These are phyloP conservation scores for Mucuna pruriens DNA, from an alignment of 306 rosid genomes.

Conservation along the genomic window DNA sequence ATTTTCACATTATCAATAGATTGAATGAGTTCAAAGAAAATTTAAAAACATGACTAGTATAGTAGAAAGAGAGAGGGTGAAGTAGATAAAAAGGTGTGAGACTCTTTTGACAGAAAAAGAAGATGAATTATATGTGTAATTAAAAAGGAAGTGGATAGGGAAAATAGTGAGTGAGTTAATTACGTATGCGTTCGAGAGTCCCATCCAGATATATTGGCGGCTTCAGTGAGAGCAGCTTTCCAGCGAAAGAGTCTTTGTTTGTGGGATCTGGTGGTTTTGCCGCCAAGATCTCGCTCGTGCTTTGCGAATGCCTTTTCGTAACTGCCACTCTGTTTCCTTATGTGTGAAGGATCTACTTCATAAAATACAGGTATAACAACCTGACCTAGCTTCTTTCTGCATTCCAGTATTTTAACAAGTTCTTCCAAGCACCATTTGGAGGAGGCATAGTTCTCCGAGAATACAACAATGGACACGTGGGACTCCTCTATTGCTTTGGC, in stretches of 20 bases:
- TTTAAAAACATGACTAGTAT: too few relatives aligned
- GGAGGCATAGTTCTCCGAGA: slow-evolving; percentile 21
- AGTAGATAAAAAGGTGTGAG: too few relatives aligned
- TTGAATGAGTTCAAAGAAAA: too few relatives aligned
- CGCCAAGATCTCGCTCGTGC: background rate
- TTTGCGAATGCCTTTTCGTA: background rate
- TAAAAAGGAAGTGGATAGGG: too few relatives aligned
- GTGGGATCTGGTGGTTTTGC: background rate
- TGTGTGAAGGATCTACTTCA: slow-evolving; percentile 14
- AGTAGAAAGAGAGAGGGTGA: too few relatives aligned
- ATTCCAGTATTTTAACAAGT: slow-evolving; percentile 16
- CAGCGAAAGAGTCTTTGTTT: background rate
- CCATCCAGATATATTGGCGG: slow-evolving; percentile 42
- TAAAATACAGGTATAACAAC: slow-evolving; percentile 37
- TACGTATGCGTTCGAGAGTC: background rate
- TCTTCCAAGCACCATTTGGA: slow-evolving; percentile 41
- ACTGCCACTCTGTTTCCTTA: background rate
- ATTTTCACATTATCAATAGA: too few relatives aligned
- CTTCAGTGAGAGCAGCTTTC: slow-evolving; percentile 28
- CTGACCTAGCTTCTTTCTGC: slow-evolving; percentile 3
- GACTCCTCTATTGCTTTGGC: slow-evolving; percentile 32
- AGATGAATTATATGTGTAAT: too few relatives aligned
- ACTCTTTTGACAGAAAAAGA: too few relatives aligned
- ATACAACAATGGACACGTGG: background rate
- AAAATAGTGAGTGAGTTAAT: background rate